phyloP scores from a whole-genome alignment of 1,284 basidiomycete species.

The Porodaedalea pini region DNA sequence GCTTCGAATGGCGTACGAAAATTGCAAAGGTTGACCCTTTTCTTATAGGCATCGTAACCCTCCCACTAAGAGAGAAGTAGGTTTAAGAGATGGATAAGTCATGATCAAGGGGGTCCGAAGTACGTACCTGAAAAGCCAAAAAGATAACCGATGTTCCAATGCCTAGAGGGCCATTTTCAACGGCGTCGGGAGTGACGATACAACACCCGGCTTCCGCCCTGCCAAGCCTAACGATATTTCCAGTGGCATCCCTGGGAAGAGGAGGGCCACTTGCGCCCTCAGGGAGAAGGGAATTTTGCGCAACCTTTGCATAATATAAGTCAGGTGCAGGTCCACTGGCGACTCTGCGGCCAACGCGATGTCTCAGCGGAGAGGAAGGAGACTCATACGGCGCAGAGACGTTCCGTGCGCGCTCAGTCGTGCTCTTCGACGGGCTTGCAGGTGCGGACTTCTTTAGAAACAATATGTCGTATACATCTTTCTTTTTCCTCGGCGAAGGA shows the following conservation, averaged over 20 bases:
- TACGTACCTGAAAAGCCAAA: not conserved
- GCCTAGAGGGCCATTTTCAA: not conserved
- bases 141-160: not conserved
- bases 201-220: not conserved
- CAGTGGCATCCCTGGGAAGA: not conserved
- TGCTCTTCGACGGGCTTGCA: not conserved
- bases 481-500: not conserved
- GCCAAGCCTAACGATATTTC: not conserved
- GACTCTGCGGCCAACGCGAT: not conserved
- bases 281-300: not conserved
- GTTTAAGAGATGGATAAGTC: not conserved
- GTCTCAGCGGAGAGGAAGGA: not conserved
- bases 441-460: not conserved
- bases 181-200: not conserved
- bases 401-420: not conserved
- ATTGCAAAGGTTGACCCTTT: not conserved
- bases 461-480: not conserved
- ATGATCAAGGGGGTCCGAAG: not conserved
- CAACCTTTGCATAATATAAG: not conserved
- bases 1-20: not conserved
- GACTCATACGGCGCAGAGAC: not conserved
- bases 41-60: not conserved
- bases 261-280: not conserved
- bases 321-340: not conserved
- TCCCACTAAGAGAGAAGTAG: not conserved